Evolutionary conservation across 768 basidiomycete genomes (phyloP).

Genomic region (Xerocomellus chrysenteron): DNA sequence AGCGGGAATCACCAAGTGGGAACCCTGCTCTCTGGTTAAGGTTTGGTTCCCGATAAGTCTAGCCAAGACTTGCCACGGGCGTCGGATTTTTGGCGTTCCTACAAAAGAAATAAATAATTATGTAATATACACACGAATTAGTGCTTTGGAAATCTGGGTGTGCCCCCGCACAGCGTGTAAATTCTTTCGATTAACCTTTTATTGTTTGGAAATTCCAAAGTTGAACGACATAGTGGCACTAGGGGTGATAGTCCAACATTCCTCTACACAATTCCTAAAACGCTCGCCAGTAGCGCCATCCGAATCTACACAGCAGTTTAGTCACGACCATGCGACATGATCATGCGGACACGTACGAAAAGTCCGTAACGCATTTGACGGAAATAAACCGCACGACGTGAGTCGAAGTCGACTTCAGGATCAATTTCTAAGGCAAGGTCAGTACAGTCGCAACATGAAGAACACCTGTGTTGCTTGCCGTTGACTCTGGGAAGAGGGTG

Average conservation of each 20-base stretch:
- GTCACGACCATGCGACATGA: neutral
- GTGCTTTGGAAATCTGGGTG: no score
- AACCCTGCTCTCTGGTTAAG: no score
- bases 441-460: constrained; percentile 2
- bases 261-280: constrained; percentile 40
- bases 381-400: constrained; percentile 93
- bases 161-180: no score
- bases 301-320: constrained; percentile 49
- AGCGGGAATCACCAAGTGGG: no score
- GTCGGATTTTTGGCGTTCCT: no score
- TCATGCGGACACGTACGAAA: constrained; percentile 61
- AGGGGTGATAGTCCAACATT: neutral
- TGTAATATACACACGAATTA: no score
- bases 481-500: constrained; percentile 96
- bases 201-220: no score
- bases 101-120: no score
- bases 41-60: no score
- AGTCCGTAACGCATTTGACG: constrained; percentile 98
- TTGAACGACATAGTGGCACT: no score
- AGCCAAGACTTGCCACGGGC: no score
- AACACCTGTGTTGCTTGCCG: constrained; percentile 44
- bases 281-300: constrained; percentile 77
- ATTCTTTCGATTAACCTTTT: no score
- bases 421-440: constrained; percentile 78
- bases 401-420: constrained; percentile 97